These are phyloP conservation scores for Chenopodium berlandieri DNA, from an alignment of 148 eudicot species.

Conservation along the genomic window DNA sequence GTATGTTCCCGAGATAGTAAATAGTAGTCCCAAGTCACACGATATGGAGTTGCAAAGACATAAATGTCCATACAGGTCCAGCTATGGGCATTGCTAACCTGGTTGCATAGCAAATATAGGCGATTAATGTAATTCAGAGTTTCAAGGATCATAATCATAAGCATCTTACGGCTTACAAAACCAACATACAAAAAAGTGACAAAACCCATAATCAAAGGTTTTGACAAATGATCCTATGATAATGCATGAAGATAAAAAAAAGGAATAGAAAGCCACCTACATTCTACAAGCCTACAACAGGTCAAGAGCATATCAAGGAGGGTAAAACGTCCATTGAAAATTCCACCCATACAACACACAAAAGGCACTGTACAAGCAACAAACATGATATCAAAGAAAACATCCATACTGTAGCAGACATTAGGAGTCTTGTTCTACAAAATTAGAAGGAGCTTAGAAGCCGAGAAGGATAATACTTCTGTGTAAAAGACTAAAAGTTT, in stretches of 20 bases:
- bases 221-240: neutral
- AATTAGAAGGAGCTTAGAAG: neutral
- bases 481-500: neutral
- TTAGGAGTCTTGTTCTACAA: neutral
- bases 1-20: constrained; percentile 77
- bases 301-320: neutral
- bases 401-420: neutral
- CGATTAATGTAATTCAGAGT: neutral
- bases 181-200: neutral
- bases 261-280: neutral
- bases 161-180: neutral
- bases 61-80: constrained; percentile 98
- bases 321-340: neutral
- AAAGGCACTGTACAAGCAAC: neutral
- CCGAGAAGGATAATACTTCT: neutral
- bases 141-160: neutral
- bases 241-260: neutral
- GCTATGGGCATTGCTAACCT: constrained; percentile 85
- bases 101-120: constrained; percentile 18
- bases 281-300: neutral
- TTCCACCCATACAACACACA: neutral
- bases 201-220: neutral
- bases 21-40: constrained; percentile 94
- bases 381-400: neutral
- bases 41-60: constrained; percentile 92